phyloP scores from a whole-genome alignment of 148 eudicot species.

The Cornus controversa region DNA sequence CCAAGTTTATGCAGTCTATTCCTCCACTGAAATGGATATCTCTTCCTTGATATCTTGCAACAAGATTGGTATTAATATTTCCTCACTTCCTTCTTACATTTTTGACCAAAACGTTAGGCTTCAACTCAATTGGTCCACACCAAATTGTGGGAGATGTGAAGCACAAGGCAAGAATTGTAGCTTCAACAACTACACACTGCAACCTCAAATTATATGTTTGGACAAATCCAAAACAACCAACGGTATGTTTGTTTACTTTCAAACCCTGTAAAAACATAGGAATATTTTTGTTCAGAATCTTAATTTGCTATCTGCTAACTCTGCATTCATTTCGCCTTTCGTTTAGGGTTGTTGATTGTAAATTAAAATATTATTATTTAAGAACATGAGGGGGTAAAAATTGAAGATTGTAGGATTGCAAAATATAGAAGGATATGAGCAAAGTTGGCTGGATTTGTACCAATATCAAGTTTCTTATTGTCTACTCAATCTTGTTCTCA shows the following conservation, averaged over 20 bases:
- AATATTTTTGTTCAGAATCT: too few relatives aligned
- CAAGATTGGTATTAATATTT: slow-evolving; percentile 12
- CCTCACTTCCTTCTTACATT: neutral
- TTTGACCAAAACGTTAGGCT: neutral
- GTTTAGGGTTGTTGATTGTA: too few relatives aligned
- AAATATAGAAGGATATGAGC: too few relatives aligned
- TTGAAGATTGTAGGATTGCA: too few relatives aligned
- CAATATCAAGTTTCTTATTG: too few relatives aligned
- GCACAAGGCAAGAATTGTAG: slow-evolving; percentile 9
- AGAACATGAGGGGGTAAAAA: too few relatives aligned
- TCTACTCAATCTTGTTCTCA: too few relatives aligned
- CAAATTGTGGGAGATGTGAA: slow-evolving; percentile 21
- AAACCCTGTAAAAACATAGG: too few relatives aligned
- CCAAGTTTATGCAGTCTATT: slow-evolving; percentile 3
- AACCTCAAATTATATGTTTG: slow-evolving; percentile 15
- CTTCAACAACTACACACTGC: neutral
- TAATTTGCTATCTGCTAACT: too few relatives aligned
- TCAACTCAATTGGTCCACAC: slow-evolving; percentile 14
- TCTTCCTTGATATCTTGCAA: neutral
- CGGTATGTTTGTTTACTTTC: neutral
- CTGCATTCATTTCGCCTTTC: too few relatives aligned
- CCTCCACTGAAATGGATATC: neutral
- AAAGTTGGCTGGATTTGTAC: too few relatives aligned
- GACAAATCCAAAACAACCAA: neutral
- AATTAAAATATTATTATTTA: too few relatives aligned